Percentiles rank a stretch among this genome's conserved stretches.
phyloP scores from a whole-genome alignment of 805 yeast species.

The Candida ficus region DNA sequence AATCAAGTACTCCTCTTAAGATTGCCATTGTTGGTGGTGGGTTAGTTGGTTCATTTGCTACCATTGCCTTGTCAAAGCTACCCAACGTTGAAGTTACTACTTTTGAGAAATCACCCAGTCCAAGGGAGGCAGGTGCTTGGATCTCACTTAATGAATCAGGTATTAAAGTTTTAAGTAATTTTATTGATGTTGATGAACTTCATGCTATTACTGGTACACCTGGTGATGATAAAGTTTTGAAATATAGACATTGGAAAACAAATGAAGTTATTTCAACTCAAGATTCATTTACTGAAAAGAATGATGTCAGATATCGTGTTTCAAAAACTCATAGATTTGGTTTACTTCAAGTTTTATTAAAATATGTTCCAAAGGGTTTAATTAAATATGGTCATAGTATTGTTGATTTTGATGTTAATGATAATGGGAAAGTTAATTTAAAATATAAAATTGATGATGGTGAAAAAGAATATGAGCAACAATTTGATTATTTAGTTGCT shows the following conservation, averaged over 20 bases:
- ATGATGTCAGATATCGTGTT: background rate
- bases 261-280: background rate
- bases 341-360: background rate
- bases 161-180: background rate
- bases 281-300: background rate
- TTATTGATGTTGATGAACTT: background rate
- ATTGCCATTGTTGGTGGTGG: slow-evolving; percentile 1
- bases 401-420: background rate
- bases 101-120: background rate
- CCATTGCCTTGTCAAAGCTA: background rate
- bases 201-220: background rate
- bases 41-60: background rate
- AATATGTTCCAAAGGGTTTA: background rate
- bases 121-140: slow-evolving; percentile 1
- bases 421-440: background rate
- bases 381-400: background rate
- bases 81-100: background rate
- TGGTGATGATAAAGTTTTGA: background rate
- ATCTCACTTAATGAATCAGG: background rate
- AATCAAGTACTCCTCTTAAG: too few species aligned
- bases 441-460: background rate
- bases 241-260: background rate
- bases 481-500: background rate
- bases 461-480: background rate
- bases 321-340: slow-evolving; percentile 1